Base-by-base conservation (phyloP, 2,329 filamentous ascomycete genomes). In the Dryadomyces quercivorus region DNA sequence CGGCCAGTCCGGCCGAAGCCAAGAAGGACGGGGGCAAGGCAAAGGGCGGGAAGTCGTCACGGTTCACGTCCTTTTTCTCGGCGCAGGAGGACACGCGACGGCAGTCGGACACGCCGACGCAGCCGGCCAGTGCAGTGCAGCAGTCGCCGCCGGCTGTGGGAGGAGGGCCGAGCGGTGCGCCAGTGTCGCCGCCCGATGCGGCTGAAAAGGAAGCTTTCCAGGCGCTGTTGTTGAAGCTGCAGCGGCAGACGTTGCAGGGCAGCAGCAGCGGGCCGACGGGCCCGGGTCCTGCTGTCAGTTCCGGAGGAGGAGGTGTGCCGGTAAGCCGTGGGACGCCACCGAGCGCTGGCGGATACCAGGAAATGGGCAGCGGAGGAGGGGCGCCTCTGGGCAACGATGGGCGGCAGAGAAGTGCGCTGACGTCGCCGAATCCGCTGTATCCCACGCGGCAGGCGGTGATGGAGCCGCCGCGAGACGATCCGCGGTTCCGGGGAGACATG, bases 151-250 rank as follows among this genome's bases (percentile, higher is more conserved):
- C 59, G 16, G 57, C 58, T 16, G 61, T n/a, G n/a, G n/a, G n/a
- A n/a, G n/a, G 63, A 53, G 53, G 60, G 12, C 20, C 45, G 16
- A 47, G 44, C 3, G 50, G 43, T 13, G 36, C 36, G 7, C 13
- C 34, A 1, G 13, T 44, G 6, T 47, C 61, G 2, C 59, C 63
- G 2, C 61, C 64, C 8, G 69, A 74, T 6, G 81, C 83, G 58
- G 80, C 82, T 52, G 91, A 95, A 63, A 88, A 89, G 67, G 86
- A 90, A 66, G 91, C 89, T 1, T 95, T 96, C 68, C 81, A 89
- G 60, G 80, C 84, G 47, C 79, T 96, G 48, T 73, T 95, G 40
- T 80, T 86, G 61, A 94, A 95, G 76, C 78, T 95, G 44, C 85
- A 90, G 57, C 73, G 73, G 55, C 78, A 81, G 56, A 76, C 71